Conservation (phyloP, 2,329 filamentous ascomycete genomes). For the Lachnellula hyalina region DNA sequence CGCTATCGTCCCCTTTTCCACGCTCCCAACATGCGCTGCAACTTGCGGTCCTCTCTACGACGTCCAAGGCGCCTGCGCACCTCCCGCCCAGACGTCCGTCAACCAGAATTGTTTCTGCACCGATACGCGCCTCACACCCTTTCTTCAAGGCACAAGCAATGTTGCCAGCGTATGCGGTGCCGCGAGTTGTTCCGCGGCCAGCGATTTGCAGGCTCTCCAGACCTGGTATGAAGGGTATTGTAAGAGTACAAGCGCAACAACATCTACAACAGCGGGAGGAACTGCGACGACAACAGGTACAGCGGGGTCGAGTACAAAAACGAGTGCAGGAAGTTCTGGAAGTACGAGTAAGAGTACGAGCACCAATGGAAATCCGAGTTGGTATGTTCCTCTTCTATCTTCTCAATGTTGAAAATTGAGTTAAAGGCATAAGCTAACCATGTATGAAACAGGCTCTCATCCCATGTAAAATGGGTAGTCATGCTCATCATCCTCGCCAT, state of each 20-base stretch:
- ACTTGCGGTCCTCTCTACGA: conserved; percentile 57
- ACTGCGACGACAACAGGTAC: conserved; percentile 5
- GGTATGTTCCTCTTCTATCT: conserved; percentile 6
- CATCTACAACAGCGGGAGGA: conserved; percentile 21
- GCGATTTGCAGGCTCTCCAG: conserved; percentile 51
- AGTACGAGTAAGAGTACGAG: neutral
- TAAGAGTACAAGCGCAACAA: conserved; percentile 30
- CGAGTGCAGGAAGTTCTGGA: conserved; percentile 10
- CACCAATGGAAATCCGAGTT: conserved; percentile 2
- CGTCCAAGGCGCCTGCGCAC: conserved; percentile 67
- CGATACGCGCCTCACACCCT: conserved; percentile 51
- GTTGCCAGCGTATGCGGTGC: conserved; percentile 60
- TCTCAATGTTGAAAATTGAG: neutral
- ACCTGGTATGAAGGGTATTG: conserved; percentile 69
- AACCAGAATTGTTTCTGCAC: conserved; percentile 72
- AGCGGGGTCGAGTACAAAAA: neutral
- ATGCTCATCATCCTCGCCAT: conserved; percentile 72
- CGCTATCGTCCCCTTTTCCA: conserved; percentile 49
- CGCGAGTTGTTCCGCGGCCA: conserved; percentile 44
- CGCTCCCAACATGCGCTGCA: conserved; percentile 58
- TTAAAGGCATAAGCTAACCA: conserved; percentile 2
- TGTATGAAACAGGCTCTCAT: conserved; percentile 49
- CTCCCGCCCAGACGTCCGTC: conserved; percentile 45
- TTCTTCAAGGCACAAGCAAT: conserved; percentile 47
- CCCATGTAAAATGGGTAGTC: conserved; percentile 75